These are phyloP conservation scores for Geotrichum carabidarum DNA, from an alignment of 1,139 yeast species.

Conservation along the genomic window DNA sequence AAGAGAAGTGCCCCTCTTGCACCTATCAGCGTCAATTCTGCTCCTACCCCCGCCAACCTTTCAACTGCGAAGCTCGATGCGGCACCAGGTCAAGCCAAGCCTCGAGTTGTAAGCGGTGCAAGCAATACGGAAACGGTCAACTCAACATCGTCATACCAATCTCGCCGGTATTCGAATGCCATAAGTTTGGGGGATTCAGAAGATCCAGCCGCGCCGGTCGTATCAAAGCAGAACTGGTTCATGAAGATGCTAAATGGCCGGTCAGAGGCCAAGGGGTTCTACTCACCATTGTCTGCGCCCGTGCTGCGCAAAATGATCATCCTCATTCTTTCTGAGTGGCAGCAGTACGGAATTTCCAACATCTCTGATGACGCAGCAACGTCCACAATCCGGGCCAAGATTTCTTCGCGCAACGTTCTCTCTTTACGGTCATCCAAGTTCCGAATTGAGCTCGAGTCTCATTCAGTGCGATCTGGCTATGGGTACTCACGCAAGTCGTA, in stretches of 20 bases:
- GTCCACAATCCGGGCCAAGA: slow-evolving; percentile 34
- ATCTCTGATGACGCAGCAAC: slow-evolving; percentile 27
- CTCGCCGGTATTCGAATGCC: slow-evolving; percentile 6
- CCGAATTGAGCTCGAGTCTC: slow-evolving; percentile 27
- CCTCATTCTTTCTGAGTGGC: slow-evolving; percentile 36
- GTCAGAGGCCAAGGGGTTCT: slow-evolving; percentile 26
- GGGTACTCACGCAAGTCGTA: background rate
- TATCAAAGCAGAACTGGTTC: slow-evolving; percentile 38
- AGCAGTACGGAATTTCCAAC: slow-evolving; percentile 35
- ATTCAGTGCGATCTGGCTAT: slow-evolving; percentile 7
- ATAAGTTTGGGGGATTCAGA: background rate
- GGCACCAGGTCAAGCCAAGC: background rate
- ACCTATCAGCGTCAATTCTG: background rate
- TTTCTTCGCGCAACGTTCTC: slow-evolving; percentile 36
- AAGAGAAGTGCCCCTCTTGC: slow-evolving; percentile 14
- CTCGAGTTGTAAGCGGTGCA: background rate
- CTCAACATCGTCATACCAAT: background rate
- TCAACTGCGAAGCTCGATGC: background rate
- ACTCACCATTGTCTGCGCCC: slow-evolving; percentile 28
- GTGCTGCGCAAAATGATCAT: slow-evolving; percentile 32
- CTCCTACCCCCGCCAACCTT: too few species aligned
- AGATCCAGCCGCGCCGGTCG: background rate
- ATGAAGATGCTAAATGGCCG: slow-evolving; percentile 33
- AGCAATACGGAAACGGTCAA: background rate
- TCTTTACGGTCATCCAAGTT: slow-evolving; percentile 34